Evolutionary conservation across 345 rosid species (phyloP).

Genomic region (Corymbia maculata): DNA sequence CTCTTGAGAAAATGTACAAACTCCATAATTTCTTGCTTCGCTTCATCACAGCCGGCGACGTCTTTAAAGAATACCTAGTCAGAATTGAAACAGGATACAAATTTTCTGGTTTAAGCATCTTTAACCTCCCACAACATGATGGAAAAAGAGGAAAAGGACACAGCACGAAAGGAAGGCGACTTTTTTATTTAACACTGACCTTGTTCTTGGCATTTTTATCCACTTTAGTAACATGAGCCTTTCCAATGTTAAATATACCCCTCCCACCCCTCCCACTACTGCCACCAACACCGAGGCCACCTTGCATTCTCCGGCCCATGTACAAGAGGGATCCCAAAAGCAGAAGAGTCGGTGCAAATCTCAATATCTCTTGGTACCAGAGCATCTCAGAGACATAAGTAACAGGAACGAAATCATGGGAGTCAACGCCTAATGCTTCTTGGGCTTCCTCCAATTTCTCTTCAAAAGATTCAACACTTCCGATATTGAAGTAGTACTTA

Average conservation of each 20-base stretch:
- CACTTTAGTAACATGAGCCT: slow-evolving; percentile 72
- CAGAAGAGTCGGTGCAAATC: slow-evolving; percentile 68
- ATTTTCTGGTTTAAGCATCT: background rate
- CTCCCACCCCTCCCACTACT: slow-evolving; percentile 72
- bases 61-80: slow-evolving; percentile 75
- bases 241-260: slow-evolving; percentile 94
- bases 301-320: slow-evolving; percentile 75
- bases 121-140: background rate
- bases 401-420: slow-evolving; percentile 75
- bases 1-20: slow-evolving; percentile 93
- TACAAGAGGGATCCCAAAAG: slow-evolving; percentile 61
- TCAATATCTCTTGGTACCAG: slow-evolving; percentile 78
- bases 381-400: slow-evolving; percentile 63
- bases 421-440: slow-evolving; percentile 63
- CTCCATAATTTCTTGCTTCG: slow-evolving; percentile 97
- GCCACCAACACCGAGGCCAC: slow-evolving; percentile 84
- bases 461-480: slow-evolving; percentile 87
- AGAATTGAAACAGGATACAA: background rate
- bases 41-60: slow-evolving; percentile 98
- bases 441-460: slow-evolving; percentile 94
- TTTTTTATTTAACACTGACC: slow-evolving; percentile 20
- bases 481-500: slow-evolving; percentile 77
- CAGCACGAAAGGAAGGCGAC: background rate
- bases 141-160: background rate
- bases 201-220: slow-evolving; percentile 92